Conservation (phyloP, 495 filamentous ascomycete species). For the Penicillium parvum region DNA sequence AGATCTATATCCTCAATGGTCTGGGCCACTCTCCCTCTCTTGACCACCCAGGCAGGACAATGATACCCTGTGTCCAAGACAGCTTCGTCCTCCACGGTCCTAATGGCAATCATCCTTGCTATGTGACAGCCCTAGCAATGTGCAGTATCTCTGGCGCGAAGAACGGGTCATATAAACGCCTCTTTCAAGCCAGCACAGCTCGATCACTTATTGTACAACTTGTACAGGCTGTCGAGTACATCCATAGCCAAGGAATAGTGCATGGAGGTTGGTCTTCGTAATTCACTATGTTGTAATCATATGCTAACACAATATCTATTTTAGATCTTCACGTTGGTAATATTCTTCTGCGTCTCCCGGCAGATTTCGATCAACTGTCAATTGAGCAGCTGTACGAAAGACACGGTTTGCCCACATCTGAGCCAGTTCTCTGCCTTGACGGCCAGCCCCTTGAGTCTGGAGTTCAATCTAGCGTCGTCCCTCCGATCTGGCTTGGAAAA, state of each 20-base stretch:
- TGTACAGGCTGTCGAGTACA: slow-evolving; percentile 21
- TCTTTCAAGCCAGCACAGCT: slow-evolving; percentile 30
- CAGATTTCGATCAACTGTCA: slow-evolving; percentile 21
- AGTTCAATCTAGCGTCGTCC: slow-evolving; percentile 15
- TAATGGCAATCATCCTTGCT: slow-evolving; percentile 40
- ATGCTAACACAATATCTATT: background rate
- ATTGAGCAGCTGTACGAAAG: slow-evolving; percentile 27
- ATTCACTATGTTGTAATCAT: background rate
- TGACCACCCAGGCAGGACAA: slow-evolving; percentile 8
- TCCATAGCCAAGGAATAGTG: slow-evolving; percentile 25
- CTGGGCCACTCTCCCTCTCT: slow-evolving; percentile 3
- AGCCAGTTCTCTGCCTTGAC: slow-evolving; percentile 19
- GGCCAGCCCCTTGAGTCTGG: slow-evolving; percentile 9
- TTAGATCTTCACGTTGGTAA: slow-evolving; percentile 28
- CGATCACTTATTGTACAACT: slow-evolving; percentile 39
- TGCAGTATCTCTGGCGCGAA: slow-evolving; percentile 22
- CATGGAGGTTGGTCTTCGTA: slow-evolving; percentile 8
- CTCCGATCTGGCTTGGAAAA: slow-evolving; percentile 20
- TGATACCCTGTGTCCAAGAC: slow-evolving; percentile 27
- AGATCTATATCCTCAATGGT: slow-evolving; percentile 10
- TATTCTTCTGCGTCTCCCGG: slow-evolving; percentile 22
- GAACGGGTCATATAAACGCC: slow-evolving; percentile 14
- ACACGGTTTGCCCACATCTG: slow-evolving; percentile 23
- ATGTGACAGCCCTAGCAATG: slow-evolving; percentile 26
- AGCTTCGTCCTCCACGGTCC: slow-evolving; percentile 32